Conservation (phyloP, 805 yeast genomes). For the Kluyveromyces wickerhamii region DNA sequence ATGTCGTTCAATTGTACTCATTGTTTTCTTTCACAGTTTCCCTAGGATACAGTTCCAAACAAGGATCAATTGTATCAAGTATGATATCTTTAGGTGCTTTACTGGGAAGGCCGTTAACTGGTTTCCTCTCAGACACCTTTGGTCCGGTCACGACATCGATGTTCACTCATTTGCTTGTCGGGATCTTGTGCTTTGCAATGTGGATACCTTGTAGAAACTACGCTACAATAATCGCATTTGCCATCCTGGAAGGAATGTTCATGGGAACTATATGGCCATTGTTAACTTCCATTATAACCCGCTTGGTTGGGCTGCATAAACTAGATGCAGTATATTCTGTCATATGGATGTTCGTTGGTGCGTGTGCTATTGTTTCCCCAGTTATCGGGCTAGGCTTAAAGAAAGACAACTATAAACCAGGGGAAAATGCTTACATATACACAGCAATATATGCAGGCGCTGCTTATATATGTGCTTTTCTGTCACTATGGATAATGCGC, state of each 20-base stretch:
- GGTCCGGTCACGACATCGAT: constrained; percentile 46
- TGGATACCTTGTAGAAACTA: constrained; percentile 52
- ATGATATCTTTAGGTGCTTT: constrained; percentile 52
- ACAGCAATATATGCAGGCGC: constrained; percentile 54
- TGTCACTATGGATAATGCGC: constrained; percentile 38
- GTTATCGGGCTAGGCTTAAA: constrained; percentile 50
- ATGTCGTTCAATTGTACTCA: constrained; percentile 50
- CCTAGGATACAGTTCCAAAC: constrained; percentile 45
- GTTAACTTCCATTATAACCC: constrained; percentile 42
- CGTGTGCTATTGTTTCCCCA: constrained; percentile 48
- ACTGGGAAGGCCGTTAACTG: constrained; percentile 49
- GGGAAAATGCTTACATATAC: constrained; percentile 36
- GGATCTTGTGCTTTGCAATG: constrained; percentile 39
- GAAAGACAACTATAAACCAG: constrained; percentile 20
- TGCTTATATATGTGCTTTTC: constrained; percentile 41
- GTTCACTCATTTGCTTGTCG: constrained; percentile 33
- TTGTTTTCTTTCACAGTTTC: constrained; percentile 53
- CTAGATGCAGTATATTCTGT: constrained; percentile 43
- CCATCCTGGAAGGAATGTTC: constrained; percentile 43
- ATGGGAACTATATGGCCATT: constrained; percentile 60
- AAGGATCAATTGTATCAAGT: constrained; percentile 52
- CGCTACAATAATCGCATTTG: constrained; percentile 47
- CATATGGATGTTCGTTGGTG: constrained; percentile 46
- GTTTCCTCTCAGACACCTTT: constrained; percentile 40
- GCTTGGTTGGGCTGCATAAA: constrained; percentile 47